Evolutionary conservation across 306 rosid species (phyloP).

Genomic region (Pterocarpus macrocarpus): DNA sequence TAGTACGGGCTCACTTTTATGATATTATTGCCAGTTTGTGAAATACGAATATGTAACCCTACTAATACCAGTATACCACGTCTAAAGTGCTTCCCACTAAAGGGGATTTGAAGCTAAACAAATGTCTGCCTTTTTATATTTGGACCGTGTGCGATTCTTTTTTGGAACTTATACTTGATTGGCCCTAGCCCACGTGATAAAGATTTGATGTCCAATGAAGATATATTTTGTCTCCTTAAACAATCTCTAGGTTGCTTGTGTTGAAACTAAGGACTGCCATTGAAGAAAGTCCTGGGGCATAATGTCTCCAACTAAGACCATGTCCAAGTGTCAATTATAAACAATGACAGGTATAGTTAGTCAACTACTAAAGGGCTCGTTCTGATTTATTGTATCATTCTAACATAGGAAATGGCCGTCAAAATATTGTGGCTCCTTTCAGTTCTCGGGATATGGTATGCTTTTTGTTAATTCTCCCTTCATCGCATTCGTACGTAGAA

Average conservation of each 20-base stretch:
- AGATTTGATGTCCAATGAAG: slow-evolving; percentile 29
- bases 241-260: background rate
- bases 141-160: background rate
- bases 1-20: background rate
- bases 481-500: too few species aligned
- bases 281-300: background rate
- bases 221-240: slow-evolving; percentile 42
- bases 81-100: background rate
- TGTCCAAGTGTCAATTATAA: slow-evolving; percentile 50
- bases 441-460: too few species aligned
- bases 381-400: background rate
- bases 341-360: slow-evolving; percentile 35
- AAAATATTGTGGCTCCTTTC: too few species aligned
- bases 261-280: background rate
- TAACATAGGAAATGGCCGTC: too few species aligned
- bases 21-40: background rate
- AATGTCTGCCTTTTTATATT: background rate
- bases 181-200: slow-evolving; percentile 36
- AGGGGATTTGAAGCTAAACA: background rate
- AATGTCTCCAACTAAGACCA: slow-evolving; percentile 40
- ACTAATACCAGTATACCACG: background rate
- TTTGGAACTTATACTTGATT: background rate
- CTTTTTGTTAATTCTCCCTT: too few species aligned
- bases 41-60: background rate
- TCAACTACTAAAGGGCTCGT: background rate